These are phyloP conservation scores for Arabidopsis lyrata DNA, from an alignment of 441 rosid species.

Conservation along the genomic window DNA sequence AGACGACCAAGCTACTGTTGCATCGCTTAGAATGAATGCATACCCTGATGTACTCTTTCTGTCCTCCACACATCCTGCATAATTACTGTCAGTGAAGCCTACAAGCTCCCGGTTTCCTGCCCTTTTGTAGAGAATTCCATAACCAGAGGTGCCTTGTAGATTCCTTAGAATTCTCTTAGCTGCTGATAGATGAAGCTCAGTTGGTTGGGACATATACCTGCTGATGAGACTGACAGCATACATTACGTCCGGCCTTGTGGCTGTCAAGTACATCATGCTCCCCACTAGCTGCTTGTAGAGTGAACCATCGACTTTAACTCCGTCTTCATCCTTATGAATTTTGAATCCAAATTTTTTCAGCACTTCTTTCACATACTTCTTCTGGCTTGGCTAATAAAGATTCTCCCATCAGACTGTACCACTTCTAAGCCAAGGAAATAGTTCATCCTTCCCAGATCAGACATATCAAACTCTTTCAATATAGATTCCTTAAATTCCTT, in stretches of 20 bases:
- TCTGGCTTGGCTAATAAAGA: background rate
- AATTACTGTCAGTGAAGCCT: background rate
- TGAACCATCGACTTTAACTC: background rate
- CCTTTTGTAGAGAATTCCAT: background rate
- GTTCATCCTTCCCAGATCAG: background rate
- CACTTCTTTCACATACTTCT: background rate
- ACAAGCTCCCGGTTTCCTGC: background rate
- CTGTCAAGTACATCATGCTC: background rate
- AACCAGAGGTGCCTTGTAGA: background rate
- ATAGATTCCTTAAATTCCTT: background rate
- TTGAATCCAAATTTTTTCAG: background rate
- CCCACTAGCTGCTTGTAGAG: background rate
- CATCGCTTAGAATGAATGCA: background rate
- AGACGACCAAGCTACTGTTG: background rate
- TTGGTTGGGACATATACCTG: background rate
- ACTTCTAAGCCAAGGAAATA: background rate
- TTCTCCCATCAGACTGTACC: background rate
- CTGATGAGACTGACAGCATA: background rate
- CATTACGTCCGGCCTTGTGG: background rate
- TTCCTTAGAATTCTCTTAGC: background rate
- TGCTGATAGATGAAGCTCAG: background rate
- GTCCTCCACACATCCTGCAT: background rate
- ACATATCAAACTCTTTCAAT: constrained; percentile 5
- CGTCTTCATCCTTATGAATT: background rate
- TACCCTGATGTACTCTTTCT: background rate